Evolutionary conservation across 371 early-diverging fungal species (phyloP), one percentile per base, ranked within the genome.

Genomic region (Apophysomyces ossiformis): DNA sequence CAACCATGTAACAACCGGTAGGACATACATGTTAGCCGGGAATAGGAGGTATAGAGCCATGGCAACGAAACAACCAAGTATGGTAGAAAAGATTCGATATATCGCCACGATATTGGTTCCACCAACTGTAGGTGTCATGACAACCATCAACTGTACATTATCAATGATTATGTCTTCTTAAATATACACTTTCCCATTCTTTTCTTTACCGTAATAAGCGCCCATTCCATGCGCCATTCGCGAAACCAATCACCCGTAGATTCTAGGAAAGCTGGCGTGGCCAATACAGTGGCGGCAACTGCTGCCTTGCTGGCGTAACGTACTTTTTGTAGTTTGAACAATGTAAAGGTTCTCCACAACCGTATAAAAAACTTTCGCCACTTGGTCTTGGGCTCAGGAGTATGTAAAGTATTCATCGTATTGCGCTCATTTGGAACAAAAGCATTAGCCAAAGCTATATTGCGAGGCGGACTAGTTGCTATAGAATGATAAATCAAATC

Each of bases 91-190:
- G 3, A 93, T 80, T 32, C 94, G 89, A 71, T 91, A 91, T 6
- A 92, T 63, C 35, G 90, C 90, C 7, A 89, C 85, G 0, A 89
- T 57, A 58, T 91, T 91, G 0, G 94, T 89, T 4, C 91, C 93
- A n/a, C 95, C 95, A 0, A 92, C 92, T 0, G 94, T 93, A 8
- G 94, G 94, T 2, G 90, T 90, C 93, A 95, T 92, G n/a, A 94
- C 89, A 2, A 92, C 91, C 67, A 91, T 83, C 35, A 87, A 70
- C 75, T 84, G 59, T 32, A 45, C 9, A 36, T 36, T 38, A 44
- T 44, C 18, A 43, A 12, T 37, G 18, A 32, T 59, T 56, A 57
- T 47, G 7, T 16, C 37, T 57, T 32, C 8, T 50, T 15, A 16
- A 7, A n/a, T 37, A 15, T 15, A 44, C 13, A 39, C 15, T 6